Evolutionary conservation across 2,329 filamentous ascomycete species (phyloP), one percentile per base, ranked within the genome.

Genomic region (Trichophyton benhamiae): DNA sequence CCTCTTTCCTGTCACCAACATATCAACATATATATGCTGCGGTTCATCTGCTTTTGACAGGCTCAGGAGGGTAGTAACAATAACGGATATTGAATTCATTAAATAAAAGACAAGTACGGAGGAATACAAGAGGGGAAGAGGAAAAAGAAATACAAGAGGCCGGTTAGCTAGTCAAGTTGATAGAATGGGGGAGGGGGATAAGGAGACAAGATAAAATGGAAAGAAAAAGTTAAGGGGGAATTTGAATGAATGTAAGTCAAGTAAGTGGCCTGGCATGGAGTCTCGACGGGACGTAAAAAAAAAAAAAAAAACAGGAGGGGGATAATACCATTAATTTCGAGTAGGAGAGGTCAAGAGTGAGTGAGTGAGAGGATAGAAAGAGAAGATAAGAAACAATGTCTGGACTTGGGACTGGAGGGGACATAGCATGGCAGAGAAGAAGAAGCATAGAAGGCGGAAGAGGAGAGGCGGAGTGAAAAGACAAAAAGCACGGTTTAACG

Each of bases 401-500:
- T 49, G 46, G 46, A 49, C 46, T 27, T 49, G 44, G 33, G 44
- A 20, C 20, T n/a, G 44, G n/a, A 48, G n/a, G n/a, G 46, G 22
- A 49, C 22, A 20, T 67, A 63, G 67, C 67, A 66, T 64, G 65
- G 66, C 65, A 68, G 65, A 60, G 49, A 30, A 17, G 30, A 30
- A 36, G 36, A 57, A 41, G 52, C 11, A 17, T n/a, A 36, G 25
- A 55, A 15, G 25, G 25, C 22, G 8, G 27, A 36, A 36, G 17
- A 57, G 9, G 22, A 25, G 36, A 33, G 27, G 38, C 20, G 20
- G 20, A 20, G 20, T 20, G 15, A 17, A n/a, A 36, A 15, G 9
- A 41, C 9, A 8, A 33, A 20, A 20, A 20, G 42, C 6, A 20
- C 17, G 41, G 42, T 67, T 85, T 92, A 95, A 78, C 94, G 91